Base-by-base conservation (phyloP, 129 eudicot genomes). In the Calendula officinalis region DNA sequence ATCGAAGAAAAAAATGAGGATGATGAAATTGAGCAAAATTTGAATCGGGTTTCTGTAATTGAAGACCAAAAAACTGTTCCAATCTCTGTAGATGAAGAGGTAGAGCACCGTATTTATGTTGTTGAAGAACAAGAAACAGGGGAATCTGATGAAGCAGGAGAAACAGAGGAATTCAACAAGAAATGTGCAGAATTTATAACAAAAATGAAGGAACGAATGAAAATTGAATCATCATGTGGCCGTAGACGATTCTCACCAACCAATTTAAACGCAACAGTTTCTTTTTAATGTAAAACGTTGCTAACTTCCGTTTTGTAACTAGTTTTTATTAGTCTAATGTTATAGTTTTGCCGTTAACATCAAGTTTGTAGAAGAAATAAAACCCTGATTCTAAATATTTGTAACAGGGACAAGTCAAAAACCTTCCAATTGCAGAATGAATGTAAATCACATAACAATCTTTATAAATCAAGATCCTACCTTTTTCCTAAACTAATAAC, bases 181-280 rank as follows among this genome's bases (percentile, higher is more conserved):
- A 75, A 39, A 52, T 80, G 81, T 51, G 84, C 73, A 1, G 84
- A 80, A 4, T 80, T 80, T 36, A 80, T 80, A 22, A 65, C 71
- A 52, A 75, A 62, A 50, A 75, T 65, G 71, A 75, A 35, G 66
- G 69, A 69, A 14, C 40, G 75, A 56, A 63, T 78, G 66, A 68
- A 49, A 8, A 7, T 35, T 32, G 76, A 78, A 62, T 70, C 75
- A 39, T 22, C 37, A 8, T 8, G 4, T 56, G 45, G 54, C 11
- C 7, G 4, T 9, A 14, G 22, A 40, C 27, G 11, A 40, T 30
- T 67, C 6, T 37, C 3, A 0, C 37, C 4, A 2, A 35, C 49
- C 45, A 1, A 56, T 32, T 32, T 22, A 30, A 51, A 55, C 54
- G 53, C 44, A 32, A 34, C 16, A 8, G 5, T 42, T 55, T 22